phyloP scores from a whole-genome alignment of 306 rosid genomes.

The Quercus parvula region DNA sequence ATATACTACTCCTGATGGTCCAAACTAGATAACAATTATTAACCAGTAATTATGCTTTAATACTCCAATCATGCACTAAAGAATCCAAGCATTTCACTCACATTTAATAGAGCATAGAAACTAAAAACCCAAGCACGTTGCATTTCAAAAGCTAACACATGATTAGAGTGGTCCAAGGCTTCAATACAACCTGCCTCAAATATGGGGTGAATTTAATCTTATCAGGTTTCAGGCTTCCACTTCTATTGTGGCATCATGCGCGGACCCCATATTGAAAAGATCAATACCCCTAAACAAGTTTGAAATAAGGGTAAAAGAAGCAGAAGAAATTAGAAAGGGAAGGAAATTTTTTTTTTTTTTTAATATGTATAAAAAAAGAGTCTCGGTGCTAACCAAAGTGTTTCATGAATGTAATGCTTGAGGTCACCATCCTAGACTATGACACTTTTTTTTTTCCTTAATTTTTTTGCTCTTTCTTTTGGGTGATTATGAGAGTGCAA shows the following conservation, averaged over 20 bases:
- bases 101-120: too few relatives aligned
- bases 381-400: neutral
- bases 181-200: neutral
- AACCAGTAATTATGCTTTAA: neutral
- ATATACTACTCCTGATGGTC: neutral
- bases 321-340: neutral
- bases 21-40: neutral
- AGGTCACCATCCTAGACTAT: neutral
- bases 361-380: too few relatives aligned
- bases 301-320: neutral
- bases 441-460: too few relatives aligned
- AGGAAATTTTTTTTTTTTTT: neutral
- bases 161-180: conserved; percentile 2
- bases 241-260: neutral
- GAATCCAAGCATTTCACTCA: too few relatives aligned
- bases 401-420: neutral
- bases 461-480: too few relatives aligned
- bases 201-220: neutral
- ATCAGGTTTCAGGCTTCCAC: neutral
- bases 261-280: conserved; percentile 11
- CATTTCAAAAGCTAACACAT: neutral
- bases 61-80: too few relatives aligned
- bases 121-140: neutral
- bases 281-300: neutral
- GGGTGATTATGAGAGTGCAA: neutral